A percentile compares a stretch with the other conserved stretches of the same genome.
These are phyloP conservation scores for Trichoderma brevicompactum DNA, from an alignment of 2,329 filamentous ascomycete species.

Conservation along the genomic window DNA sequence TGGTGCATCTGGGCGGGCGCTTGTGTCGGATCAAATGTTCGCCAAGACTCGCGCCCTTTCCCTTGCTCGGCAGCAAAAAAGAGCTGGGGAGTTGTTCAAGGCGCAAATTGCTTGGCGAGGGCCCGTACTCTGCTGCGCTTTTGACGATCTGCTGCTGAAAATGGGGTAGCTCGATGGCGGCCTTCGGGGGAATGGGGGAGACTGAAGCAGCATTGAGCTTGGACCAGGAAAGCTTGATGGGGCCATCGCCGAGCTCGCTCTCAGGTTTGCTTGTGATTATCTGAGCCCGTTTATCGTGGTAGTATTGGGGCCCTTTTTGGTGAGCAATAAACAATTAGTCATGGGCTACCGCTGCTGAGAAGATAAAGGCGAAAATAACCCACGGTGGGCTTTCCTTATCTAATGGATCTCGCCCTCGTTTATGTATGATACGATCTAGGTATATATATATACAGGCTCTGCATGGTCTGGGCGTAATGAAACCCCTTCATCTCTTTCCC, in stretches of 20 bases:
- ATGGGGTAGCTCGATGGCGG: neutral
- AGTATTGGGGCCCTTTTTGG: neutral
- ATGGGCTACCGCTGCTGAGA: neutral
- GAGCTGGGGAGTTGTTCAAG: neutral
- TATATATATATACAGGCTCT: neutral
- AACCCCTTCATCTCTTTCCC: no score
- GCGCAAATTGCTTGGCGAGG: slow-evolving; percentile 10
- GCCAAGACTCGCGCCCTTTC: neutral
- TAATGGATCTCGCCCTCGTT: neutral
- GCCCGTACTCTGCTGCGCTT: neutral
- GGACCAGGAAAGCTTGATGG: neutral
- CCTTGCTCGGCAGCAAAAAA: neutral
- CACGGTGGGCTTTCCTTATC: neutral
- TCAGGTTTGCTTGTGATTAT: neutral
- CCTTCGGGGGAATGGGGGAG: neutral
- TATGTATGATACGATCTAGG: neutral
- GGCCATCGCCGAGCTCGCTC: neutral
- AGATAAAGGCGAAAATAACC: neutral
- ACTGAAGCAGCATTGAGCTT: neutral
- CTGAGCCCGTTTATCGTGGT: neutral
- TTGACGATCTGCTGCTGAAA: neutral
- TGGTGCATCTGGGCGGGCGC: neutral
- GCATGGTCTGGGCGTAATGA: no score
- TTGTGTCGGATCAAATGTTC: neutral
- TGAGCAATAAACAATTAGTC: neutral